These are phyloP conservation scores for Bisporella sp. DNA, from an alignment of 2,329 filamentous ascomycete species.

Conservation along the genomic window DNA sequence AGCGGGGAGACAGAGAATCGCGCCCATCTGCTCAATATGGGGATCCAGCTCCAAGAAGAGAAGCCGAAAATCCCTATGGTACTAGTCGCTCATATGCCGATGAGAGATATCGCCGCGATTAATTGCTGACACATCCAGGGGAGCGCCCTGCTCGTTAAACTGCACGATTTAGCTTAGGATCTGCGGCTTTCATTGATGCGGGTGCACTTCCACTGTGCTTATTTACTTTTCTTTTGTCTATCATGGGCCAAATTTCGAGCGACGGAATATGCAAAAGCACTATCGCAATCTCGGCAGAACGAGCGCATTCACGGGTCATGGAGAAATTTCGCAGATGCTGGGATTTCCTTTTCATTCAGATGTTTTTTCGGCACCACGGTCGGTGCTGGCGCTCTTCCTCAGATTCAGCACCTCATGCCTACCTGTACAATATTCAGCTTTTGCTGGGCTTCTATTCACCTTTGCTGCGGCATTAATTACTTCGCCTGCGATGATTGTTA, in stretches of 20 bases:
- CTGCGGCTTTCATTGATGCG: conserved; percentile 30
- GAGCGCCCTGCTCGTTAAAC: conserved; percentile 31
- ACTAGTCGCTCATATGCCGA: conserved; percentile 29
- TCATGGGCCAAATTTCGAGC: conserved; percentile 29
- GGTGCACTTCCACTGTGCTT: conserved; percentile 26
- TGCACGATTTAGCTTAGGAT: conserved; percentile 29
- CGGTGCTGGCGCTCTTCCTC: conserved; percentile 15
- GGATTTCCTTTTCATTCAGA: conserved; percentile 25
- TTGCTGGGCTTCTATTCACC: conserved; percentile 25
- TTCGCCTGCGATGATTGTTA: conserved; percentile 2
- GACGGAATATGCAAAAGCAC: conserved; percentile 27
- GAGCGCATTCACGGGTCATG: conserved; percentile 21
- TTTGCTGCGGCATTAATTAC: background rate
- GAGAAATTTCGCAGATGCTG: conserved; percentile 23
- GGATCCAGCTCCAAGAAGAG: conserved; percentile 35
- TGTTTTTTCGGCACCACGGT: conserved; percentile 25
- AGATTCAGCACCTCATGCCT: conserved; percentile 27
- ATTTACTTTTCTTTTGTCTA: conserved; percentile 22
- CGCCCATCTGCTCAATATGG: conserved; percentile 33
- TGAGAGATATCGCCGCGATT: conserved; percentile 28
- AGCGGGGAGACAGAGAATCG: conserved; percentile 37
- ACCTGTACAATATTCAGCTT: conserved; percentile 31
- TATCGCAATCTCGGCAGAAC: conserved; percentile 24
- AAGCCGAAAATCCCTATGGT: conserved; percentile 37
- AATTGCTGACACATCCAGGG: conserved; percentile 29